Base-by-base conservation (phyloP, 768 basidiomycete species). In the Boletus vinaceobasis region DNA sequence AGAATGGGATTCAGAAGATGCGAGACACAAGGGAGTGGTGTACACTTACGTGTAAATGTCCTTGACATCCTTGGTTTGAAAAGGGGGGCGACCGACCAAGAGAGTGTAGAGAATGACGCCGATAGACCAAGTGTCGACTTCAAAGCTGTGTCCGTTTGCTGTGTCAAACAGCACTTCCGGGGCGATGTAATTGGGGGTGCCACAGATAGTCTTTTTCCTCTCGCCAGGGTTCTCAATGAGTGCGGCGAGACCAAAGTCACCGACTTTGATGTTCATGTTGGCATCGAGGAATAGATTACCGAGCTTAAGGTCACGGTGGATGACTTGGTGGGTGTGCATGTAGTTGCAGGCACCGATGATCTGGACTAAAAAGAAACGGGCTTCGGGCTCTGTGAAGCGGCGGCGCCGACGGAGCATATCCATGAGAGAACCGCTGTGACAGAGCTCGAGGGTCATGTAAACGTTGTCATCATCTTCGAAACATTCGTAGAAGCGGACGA, bases 51-150 rank as follows among this genome's bases (percentile, higher is more conserved):
- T 87, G 74, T 98, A 97, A 56, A 98, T 98, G 11, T 85, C 86
- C 72, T 98, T 97, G 64, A 98, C 93, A 49, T 98, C 94, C 68
- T 97, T 94, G 15, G 94, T 98, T 71, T 99, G 97, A 77, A 99
- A 99, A 1, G 96, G 96, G 1, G 96, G 96, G n/a, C 89, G 85
- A 13, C 97, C 97, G 32, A 98, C 79, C 32, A 96, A 77, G 48
- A 98, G 84, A 1, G 96, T 99, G 67, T 98, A 98, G 59, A 98
- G 75, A 56, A 98, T 98, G 50, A 99, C 96, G 14, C 96, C 96
- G 46, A 96, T 87, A 2, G 91, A 93, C 96, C 96, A 99, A 9
- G 93, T 90, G 68, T 99, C 96, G 29, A 98, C 96, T 74, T 99
- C 97, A 61, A 97, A 99, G 67, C 91, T 94, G 72, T 99, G 96